phyloP scores from a whole-genome alignment of 2,329 filamentous ascomycete genomes.

The Nannizzia gypsea region DNA sequence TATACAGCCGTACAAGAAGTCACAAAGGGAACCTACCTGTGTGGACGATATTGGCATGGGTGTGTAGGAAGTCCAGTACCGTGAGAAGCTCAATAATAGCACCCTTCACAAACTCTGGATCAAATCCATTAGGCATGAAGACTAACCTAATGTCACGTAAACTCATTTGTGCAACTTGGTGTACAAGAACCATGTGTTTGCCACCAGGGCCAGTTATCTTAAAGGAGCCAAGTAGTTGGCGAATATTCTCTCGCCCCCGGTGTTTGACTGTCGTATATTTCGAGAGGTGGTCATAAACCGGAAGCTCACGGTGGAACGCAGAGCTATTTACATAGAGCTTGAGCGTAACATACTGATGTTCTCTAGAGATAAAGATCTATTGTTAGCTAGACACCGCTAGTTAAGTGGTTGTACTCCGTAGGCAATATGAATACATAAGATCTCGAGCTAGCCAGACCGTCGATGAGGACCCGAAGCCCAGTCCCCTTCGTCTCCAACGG shows the following conservation, averaged over 20 bases:
- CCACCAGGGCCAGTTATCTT: conserved; percentile 19
- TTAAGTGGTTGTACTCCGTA: no score
- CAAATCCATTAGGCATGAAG: no score
- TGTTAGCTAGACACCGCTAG: not conserved
- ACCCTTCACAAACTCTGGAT: no score
- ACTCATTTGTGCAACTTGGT: conserved; percentile 21
- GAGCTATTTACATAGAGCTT: conserved; percentile 19
- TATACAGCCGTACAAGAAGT: no score
- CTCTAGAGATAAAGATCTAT: no score
- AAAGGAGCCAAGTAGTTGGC: conserved; percentile 24
- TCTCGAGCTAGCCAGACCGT: conserved; percentile 22
- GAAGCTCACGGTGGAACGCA: conserved; percentile 19
- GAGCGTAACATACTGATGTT: conserved; percentile 12
- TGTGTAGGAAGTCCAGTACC: conserved; percentile 24
- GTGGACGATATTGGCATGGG: conserved; percentile 20
- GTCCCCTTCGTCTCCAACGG: no score
- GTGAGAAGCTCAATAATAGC: no score
- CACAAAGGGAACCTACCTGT: conserved; percentile 18
- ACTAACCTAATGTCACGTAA: no score
- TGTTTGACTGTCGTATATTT: conserved; percentile 16
- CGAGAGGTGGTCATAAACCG: conserved; percentile 18
- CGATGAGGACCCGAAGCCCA: conserved; percentile 22
- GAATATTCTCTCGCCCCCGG: conserved; percentile 19
- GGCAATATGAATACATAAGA: conserved; percentile 12
- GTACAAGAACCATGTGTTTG: conserved; percentile 20